A percentile compares a stretch with the other conserved stretches of the same genome.
Conservation (phyloP, 306 rosid species). For the Lupinus albus region DNA sequence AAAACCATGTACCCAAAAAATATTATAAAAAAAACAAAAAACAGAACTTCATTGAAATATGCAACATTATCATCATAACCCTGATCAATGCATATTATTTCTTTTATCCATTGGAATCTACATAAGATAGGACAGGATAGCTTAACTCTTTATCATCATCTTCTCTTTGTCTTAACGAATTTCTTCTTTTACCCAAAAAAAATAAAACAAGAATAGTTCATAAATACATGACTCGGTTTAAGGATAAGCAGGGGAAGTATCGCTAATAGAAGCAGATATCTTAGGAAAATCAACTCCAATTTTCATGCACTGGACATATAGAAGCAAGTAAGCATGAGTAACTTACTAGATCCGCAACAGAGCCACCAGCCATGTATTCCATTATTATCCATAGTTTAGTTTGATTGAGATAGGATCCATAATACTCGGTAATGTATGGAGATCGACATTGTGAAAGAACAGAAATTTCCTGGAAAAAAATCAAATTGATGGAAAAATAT, state of each 20-base stretch:
- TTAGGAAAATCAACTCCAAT: conserved; percentile 33
- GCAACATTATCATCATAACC: not conserved
- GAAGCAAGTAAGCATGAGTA: conserved; percentile 56
- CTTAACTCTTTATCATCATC: conserved; percentile 3
- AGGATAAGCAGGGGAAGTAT: conserved; percentile 7
- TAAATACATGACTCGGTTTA: not conserved
- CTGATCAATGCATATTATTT: conserved; percentile 7
- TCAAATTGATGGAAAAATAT: conserved; percentile 47
- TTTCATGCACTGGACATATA: conserved; percentile 39
- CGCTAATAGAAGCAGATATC: not conserved
- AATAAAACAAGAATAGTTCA: not conserved
- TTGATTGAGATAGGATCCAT: conserved; percentile 93
- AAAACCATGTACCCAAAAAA: too few species aligned
- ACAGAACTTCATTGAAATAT: conserved; percentile 13
- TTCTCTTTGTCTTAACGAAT: not conserved
- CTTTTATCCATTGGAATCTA: conserved; percentile 28
- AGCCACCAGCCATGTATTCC: conserved; percentile 99
- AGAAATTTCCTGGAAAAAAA: conserved; percentile 92
- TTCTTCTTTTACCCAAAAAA: not conserved
- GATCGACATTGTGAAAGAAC: conserved; percentile 98
- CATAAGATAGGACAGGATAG: not conserved
- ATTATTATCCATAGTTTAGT: conserved; percentile 98
- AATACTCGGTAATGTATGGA: conserved; percentile 90
- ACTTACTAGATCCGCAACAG: conserved; percentile 98
- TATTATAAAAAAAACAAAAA: too few species aligned